These are phyloP conservation scores for Xylaria polymorpha DNA, from an alignment of 2,329 filamentous ascomycete species.

Conservation along the genomic window DNA sequence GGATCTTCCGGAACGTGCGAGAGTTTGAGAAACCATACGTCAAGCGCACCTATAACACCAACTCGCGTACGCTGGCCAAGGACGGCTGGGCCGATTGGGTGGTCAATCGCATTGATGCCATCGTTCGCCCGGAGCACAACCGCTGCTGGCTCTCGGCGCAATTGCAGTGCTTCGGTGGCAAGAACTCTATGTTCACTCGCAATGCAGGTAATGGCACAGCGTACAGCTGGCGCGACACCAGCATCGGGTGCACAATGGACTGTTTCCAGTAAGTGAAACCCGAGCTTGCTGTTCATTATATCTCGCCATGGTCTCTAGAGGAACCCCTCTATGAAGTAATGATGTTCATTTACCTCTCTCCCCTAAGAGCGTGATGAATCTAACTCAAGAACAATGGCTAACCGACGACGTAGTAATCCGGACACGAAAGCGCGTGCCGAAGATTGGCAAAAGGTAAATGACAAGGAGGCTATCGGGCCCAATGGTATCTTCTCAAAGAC, in stretches of 20 bases:
- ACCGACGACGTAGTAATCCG: conserved; percentile 38
- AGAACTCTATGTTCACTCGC: conserved; percentile 54
- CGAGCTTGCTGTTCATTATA: neutral
- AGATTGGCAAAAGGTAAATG: conserved; percentile 58
- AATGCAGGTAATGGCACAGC: conserved; percentile 60
- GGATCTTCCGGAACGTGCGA: conserved; percentile 59
- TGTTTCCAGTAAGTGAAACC: conserved; percentile 54
- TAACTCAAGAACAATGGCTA: neutral
- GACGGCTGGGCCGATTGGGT: conserved; percentile 57
- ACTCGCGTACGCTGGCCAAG: conserved; percentile 54
- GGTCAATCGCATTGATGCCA: conserved; percentile 52
- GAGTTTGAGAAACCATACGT: conserved; percentile 62
- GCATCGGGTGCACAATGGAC: conserved; percentile 55
- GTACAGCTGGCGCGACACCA: conserved; percentile 61
- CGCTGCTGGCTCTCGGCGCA: conserved; percentile 59
- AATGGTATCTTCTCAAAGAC: conserved; percentile 54
- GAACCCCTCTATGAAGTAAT: neutral
- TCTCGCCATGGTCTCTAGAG: neutral
- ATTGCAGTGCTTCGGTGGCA: conserved; percentile 59
- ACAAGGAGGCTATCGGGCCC: conserved; percentile 47
- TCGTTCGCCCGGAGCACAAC: conserved; percentile 53
- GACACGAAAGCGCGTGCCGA: conserved; percentile 51
- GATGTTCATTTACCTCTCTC: too few relatives aligned
- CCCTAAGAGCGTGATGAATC: neutral
- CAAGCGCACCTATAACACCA: conserved; percentile 60